A percentile compares a stretch with the other conserved stretches of the same genome.
Evolutionary conservation across 1,284 basidiomycete species (phyloP).

Genomic region (Apiotrichum mycotoxinovorans): DNA sequence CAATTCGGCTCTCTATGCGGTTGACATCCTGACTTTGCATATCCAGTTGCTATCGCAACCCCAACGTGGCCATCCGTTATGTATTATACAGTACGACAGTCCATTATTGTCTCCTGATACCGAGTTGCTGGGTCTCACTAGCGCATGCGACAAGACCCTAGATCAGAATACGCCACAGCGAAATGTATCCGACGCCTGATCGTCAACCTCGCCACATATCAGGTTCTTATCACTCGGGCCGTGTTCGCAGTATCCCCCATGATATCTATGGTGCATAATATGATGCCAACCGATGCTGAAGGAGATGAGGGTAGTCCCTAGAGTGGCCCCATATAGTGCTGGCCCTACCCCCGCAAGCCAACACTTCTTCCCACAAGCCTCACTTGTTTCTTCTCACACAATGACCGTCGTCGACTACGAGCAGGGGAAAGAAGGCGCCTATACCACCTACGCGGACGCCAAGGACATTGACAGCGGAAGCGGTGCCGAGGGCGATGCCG

Average conservation of each 20-base stretch:
- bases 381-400: background rate
- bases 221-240: background rate
- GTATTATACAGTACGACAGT: too few species aligned
- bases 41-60: too few species aligned
- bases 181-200: background rate
- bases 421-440: background rate
- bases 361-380: background rate
- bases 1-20: too few species aligned
- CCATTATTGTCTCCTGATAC: background rate
- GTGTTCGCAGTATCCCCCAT: background rate
- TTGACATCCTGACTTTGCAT: too few species aligned
- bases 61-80: too few species aligned
- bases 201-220: background rate
- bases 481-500: conserved; percentile 27
- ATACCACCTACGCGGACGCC: background rate
- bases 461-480: conserved; percentile 9
- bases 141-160: background rate
- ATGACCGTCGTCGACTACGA: background rate
- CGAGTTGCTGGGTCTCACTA: background rate
- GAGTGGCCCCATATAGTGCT: background rate
- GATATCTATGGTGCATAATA: too few species aligned
- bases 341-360: background rate
- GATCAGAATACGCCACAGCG: background rate
- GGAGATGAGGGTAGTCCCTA: background rate
- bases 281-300: background rate